These are phyloP conservation scores for Saturnispora besseyi DNA, from an alignment of 805 yeast species.

Conservation along the genomic window DNA sequence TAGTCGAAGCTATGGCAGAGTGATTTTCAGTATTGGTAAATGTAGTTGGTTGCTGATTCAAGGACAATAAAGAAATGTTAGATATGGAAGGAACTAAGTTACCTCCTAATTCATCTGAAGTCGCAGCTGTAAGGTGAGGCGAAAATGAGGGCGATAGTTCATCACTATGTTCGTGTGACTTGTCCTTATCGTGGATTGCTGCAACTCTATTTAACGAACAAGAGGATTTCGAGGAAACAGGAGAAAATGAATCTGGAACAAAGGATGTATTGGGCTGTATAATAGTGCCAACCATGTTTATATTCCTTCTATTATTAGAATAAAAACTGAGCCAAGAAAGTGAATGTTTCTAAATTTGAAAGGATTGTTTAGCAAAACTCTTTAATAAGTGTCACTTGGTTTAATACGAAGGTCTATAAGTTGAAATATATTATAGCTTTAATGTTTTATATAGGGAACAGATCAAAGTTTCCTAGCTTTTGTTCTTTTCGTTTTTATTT, in stretches of 20 bases:
- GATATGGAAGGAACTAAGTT: constrained; percentile 29
- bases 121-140: constrained; percentile 29
- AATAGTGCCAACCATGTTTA: not conserved
- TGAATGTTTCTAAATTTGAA: too few relatives aligned
- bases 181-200: not conserved
- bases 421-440: too few relatives aligned
- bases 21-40: not conserved
- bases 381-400: too few relatives aligned
- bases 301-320: not conserved
- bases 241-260: not conserved
- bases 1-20: not conserved
- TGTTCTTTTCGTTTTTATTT: not conserved
- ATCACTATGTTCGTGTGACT: constrained; percentile 5
- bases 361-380: too few relatives aligned
- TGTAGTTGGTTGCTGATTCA: constrained; percentile 19
- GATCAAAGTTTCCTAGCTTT: too few relatives aligned
- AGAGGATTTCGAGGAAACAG: constrained; percentile 4
- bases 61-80: constrained; percentile 28
- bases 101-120: constrained; percentile 29
- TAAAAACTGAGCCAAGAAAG: too few relatives aligned
- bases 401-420: too few relatives aligned
- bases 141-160: constrained; percentile 15
- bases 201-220: not conserved
- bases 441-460: too few relatives aligned
- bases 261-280: not conserved